A percentile compares a stretch with the other conserved stretches of the same genome.
These are phyloP conservation scores for Boletus smithii DNA, from an alignment of 1,284 basidiomycete genomes.

Conservation along the genomic window DNA sequence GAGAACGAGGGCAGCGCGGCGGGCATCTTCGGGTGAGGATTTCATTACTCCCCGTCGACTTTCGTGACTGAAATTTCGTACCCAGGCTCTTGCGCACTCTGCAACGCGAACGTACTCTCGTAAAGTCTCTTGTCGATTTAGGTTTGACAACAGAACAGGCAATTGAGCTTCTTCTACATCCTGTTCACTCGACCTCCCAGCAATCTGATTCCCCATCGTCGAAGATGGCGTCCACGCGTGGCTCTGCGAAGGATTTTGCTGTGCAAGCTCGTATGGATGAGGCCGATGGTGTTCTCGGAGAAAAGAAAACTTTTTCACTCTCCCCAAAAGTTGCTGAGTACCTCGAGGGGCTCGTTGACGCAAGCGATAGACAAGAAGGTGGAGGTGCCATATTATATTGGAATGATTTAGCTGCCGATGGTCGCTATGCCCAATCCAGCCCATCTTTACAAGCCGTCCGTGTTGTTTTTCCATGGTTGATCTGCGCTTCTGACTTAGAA, in stretches of 20 bases:
- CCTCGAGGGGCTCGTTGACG: slow-evolving; percentile 80
- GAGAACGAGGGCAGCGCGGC: slow-evolving; percentile 64
- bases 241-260: slow-evolving; percentile 13
- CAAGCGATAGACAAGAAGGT: slow-evolving; percentile 81
- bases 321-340: slow-evolving; percentile 39
- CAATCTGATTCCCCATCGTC: slow-evolving; percentile 2
- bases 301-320: slow-evolving; percentile 19
- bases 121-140: slow-evolving; percentile 57
- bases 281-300: slow-evolving; percentile 25
- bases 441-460: slow-evolving; percentile 24
- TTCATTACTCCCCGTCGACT: not conserved
- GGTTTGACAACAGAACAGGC: slow-evolving; percentile 66
- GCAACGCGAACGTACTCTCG: slow-evolving; percentile 69
- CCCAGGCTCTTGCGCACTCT: slow-evolving; percentile 64
- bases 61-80: not conserved
- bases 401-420: slow-evolving; percentile 89
- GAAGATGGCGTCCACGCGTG: not conserved
- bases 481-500: slow-evolving; percentile 2
- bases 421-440: slow-evolving; percentile 56
- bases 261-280: slow-evolving; percentile 5
- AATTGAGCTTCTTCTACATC: slow-evolving; percentile 68
- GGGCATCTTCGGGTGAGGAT: slow-evolving; percentile 46
- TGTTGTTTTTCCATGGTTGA: not conserved
- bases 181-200: slow-evolving; percentile 30
- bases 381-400: slow-evolving; percentile 77